A percentile compares a stretch with the other conserved stretches of the same genome.
Conservation (phyloP, 306 rosid genomes). For the Medicago truncatula region MtrunA17r5.0-ANR NC_053049.1:17512001-17512500, state of each 20-base stretch:
- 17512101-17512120: background rate
- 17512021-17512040: too few relatives aligned
- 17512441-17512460: background rate
- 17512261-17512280: background rate
- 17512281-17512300: background rate
- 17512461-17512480: background rate
- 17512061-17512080: background rate
- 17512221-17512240: constrained; percentile 4
- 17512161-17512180: constrained; percentile 21
- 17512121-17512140: background rate
- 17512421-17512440: constrained; percentile 2
- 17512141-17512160: constrained; percentile 7
- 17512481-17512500: background rate
- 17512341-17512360: background rate
- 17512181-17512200: background rate
- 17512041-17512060: background rate
- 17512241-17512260: background rate
- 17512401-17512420: background rate
- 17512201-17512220: background rate
- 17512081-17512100: constrained; percentile 6
- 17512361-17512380: constrained; percentile 9
- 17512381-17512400: background rate
- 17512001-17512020: too few relatives aligned
- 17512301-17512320: background rate
- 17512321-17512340: background rate